Conservation (phyloP, 768 basidiomycete genomes). For the Trametes cubensis region DNA sequence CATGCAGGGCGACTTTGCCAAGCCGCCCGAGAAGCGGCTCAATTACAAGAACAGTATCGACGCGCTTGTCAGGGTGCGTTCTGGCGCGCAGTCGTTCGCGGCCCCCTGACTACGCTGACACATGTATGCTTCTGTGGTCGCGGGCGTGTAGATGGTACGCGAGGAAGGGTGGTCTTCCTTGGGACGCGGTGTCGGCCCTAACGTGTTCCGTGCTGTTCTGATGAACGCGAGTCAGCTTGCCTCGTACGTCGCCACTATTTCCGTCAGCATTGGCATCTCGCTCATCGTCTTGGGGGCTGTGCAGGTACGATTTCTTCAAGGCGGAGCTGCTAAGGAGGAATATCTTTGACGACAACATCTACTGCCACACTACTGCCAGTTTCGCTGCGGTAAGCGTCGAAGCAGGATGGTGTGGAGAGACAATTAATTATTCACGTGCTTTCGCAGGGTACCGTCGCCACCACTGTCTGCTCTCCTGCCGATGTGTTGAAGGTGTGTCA, state of each 20-base stretch:
- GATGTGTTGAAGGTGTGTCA: constrained; percentile 72
- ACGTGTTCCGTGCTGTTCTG: constrained; percentile 81
- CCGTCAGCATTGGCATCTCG: neutral
- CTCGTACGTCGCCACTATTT: constrained; percentile 54
- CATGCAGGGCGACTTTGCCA: constrained; percentile 89
- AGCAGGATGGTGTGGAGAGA: neutral
- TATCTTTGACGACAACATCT: constrained; percentile 81
- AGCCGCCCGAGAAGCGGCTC: constrained; percentile 83
- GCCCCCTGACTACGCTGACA: neutral
- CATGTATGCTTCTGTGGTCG: neutral
- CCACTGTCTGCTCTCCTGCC: constrained; percentile 86
- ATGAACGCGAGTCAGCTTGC: constrained; percentile 95
- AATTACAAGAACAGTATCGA: constrained; percentile 91
- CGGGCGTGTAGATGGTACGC: constrained; percentile 66
- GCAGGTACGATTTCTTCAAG: constrained; percentile 91
- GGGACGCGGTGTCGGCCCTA: constrained; percentile 76
- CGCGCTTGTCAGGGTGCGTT: constrained; percentile 72
- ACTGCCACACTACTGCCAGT: constrained; percentile 82
- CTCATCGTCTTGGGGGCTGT: neutral
- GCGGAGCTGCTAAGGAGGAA: constrained; percentile 70
- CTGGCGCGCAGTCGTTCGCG: too few species aligned
- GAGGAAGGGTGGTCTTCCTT: constrained; percentile 84
- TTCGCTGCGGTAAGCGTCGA: constrained; percentile 68
- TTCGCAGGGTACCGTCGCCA: constrained; percentile 79
- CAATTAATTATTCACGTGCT: too few species aligned